Conservation (phyloP, 495 filamentous ascomycete genomes). For the Thermothielavioides terrestris region DNA sequence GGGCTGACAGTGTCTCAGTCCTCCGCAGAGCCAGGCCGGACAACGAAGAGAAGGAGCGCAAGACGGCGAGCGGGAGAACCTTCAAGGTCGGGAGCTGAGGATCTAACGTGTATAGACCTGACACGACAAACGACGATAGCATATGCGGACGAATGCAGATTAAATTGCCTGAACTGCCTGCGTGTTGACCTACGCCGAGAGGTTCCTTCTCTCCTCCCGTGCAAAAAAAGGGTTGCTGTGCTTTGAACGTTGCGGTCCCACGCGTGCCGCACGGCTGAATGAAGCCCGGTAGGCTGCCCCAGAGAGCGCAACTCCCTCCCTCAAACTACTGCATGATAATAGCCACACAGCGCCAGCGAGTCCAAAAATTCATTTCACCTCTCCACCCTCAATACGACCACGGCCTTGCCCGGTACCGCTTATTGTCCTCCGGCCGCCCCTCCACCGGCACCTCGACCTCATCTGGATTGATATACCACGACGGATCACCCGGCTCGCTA, state of each 20-base stretch:
- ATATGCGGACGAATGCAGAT: not conserved
- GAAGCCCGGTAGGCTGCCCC: no score
- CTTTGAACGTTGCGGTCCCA: no score
- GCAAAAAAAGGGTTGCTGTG: no score
- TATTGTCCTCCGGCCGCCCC: conserved; percentile 37
- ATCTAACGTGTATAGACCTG: not conserved
- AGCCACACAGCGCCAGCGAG: not conserved
- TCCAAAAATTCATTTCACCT: no score
- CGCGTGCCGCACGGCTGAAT: no score
- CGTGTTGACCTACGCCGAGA: no score
- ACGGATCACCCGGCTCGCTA: conserved; percentile 39
- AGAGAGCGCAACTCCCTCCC: no score
- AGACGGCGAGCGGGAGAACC: conserved; percentile 92
- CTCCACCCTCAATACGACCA: conserved; percentile 35
- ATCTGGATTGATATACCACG: conserved; percentile 41
- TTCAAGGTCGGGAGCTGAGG: conserved; percentile 52
- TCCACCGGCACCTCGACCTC: conserved; percentile 36
- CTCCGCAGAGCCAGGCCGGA: conserved; percentile 86
- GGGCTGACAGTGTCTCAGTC: conserved; percentile 40
- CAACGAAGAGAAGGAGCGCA: conserved; percentile 93
- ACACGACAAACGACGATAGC: conserved; percentile 2
- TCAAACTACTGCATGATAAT: not conserved
- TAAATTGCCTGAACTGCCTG: not conserved
- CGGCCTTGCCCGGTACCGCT: conserved; percentile 31
- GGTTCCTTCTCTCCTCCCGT: no score